A percentile compares a stretch with the other conserved stretches of the same genome.
Evolutionary conservation across 2,329 filamentous ascomycete species (phyloP).

Genomic region (Xylogone sp.): DNA sequence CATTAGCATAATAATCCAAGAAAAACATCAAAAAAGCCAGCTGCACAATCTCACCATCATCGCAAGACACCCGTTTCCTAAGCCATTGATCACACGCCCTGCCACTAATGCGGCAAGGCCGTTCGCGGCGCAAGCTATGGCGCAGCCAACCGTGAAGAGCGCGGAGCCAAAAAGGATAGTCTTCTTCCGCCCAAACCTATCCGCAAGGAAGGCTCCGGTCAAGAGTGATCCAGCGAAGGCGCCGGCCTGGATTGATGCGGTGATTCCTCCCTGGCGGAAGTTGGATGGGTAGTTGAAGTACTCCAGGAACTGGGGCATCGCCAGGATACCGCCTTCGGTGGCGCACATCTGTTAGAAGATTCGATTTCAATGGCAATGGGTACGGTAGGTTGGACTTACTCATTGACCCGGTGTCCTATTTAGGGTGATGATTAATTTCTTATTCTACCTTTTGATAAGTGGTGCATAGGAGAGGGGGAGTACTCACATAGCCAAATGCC

Average conservation of each 20-base stretch:
- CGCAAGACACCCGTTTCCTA: constrained; percentile 13
- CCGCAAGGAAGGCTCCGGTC: constrained; percentile 39
- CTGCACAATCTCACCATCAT: too few species aligned
- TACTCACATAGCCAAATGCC: constrained; percentile 20
- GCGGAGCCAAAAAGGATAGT: constrained; percentile 39
- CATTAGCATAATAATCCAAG: too few species aligned
- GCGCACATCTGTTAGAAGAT: too few species aligned
- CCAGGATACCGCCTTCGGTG: constrained; percentile 17
- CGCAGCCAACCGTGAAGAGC: constrained; percentile 40
- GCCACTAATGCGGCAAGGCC: constrained; percentile 20
- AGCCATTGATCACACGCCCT: constrained; percentile 26
- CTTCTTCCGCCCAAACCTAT: constrained; percentile 37
- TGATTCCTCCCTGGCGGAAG: constrained; percentile 32
- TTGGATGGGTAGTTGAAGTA: constrained; percentile 24
- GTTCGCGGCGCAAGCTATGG: constrained; percentile 18
- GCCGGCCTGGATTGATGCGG: constrained; percentile 40
- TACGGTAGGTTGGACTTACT: constrained; percentile 5
- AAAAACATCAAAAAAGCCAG: too few species aligned
- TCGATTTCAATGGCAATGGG: neutral
- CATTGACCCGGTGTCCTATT: constrained; percentile 21
- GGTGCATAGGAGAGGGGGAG: neutral
- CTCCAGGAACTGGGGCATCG: constrained; percentile 20
- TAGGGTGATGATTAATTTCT: neutral
- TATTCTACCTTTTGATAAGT: neutral
- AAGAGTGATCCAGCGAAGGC: constrained; percentile 39